Conservation (phyloP, 2,329 filamentous ascomycete genomes). For the Aspergillus japonicus region DNA sequence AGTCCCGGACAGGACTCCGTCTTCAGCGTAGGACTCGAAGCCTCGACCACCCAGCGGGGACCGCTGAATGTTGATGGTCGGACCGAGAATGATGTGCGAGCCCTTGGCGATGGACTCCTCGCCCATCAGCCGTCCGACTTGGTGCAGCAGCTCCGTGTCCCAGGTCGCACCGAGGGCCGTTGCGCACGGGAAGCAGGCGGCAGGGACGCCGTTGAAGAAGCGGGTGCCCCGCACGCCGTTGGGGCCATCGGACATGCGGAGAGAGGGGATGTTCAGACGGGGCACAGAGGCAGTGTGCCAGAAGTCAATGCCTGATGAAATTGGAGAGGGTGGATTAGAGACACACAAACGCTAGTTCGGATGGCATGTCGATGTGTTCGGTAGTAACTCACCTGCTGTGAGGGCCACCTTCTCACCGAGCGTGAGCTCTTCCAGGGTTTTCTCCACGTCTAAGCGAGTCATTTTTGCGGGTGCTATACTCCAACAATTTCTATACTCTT, state of each 20-base stretch:
- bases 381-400: conserved; percentile 33
- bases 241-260: conserved; percentile 68
- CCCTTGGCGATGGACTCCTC: conserved; percentile 71
- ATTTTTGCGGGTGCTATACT: conserved; percentile 21
- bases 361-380: background rate
- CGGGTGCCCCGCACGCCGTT: conserved; percentile 68
- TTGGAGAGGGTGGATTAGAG: background rate
- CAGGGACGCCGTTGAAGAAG: conserved; percentile 67
- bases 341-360: background rate
- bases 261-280: conserved; percentile 61
- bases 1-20: conserved; percentile 73
- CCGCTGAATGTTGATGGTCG: conserved; percentile 78
- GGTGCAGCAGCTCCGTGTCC: conserved; percentile 67
- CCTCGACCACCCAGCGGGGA: conserved; percentile 81
- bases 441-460: conserved; percentile 40
- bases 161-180: conserved; percentile 77
- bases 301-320: conserved; percentile 52
- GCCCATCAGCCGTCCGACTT: conserved; percentile 70
- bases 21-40: conserved; percentile 84
- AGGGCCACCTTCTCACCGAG: conserved; percentile 58
- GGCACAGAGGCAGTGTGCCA: conserved; percentile 68
- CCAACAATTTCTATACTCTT: background rate
- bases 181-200: conserved; percentile 76
- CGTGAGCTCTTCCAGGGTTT: conserved; percentile 54
- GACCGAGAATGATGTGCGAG: conserved; percentile 70